phyloP scores from a whole-genome alignment of 2,329 filamentous ascomycete species.

The Periconia digitata region DNA sequence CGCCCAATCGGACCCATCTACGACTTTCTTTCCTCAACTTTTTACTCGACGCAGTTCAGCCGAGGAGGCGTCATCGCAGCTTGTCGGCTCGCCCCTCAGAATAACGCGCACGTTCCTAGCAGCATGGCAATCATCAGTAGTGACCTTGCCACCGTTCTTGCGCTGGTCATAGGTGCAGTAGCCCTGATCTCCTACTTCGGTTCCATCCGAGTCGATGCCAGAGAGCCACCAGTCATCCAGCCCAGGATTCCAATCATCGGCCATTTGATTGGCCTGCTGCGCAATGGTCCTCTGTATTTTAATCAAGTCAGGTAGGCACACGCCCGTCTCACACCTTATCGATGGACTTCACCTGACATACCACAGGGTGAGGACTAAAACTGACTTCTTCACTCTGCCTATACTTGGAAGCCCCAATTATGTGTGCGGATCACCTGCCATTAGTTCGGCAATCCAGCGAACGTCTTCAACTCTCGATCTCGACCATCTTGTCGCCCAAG shows the following conservation, averaged over 20 bases:
- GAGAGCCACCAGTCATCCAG: slow-evolving; percentile 49
- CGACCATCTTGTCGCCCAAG: slow-evolving; percentile 45
- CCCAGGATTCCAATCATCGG: slow-evolving; percentile 49
- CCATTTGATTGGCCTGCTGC: slow-evolving; percentile 50
- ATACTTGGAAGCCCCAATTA: slow-evolving; percentile 51
- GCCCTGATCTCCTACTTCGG: slow-evolving; percentile 7
- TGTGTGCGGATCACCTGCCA: slow-evolving; percentile 44
- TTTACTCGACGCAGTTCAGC: too few relatives aligned
- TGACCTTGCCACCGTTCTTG: background rate
- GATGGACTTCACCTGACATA: slow-evolving; percentile 7
- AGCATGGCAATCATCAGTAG: background rate
- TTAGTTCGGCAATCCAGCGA: slow-evolving; percentile 46
- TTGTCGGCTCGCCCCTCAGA: too few relatives aligned
- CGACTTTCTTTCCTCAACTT: too few relatives aligned
- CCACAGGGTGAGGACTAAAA: slow-evolving; percentile 11
- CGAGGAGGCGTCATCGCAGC: too few relatives aligned
- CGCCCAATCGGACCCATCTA: too few relatives aligned
- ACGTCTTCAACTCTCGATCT: slow-evolving; percentile 46
- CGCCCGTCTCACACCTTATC: too few relatives aligned
- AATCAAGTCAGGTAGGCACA: slow-evolving; percentile 41
- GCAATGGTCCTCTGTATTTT: slow-evolving; percentile 37
- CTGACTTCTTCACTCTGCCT: slow-evolving; percentile 48
- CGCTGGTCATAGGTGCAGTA: background rate
- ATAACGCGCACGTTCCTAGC: too few relatives aligned
- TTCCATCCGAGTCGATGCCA: slow-evolving; percentile 23